Evolutionary conservation across 352 stramenopile species (phyloP), one percentile per base, ranked within the genome.

Genomic region (Globisporangium echinulatum): DNA sequence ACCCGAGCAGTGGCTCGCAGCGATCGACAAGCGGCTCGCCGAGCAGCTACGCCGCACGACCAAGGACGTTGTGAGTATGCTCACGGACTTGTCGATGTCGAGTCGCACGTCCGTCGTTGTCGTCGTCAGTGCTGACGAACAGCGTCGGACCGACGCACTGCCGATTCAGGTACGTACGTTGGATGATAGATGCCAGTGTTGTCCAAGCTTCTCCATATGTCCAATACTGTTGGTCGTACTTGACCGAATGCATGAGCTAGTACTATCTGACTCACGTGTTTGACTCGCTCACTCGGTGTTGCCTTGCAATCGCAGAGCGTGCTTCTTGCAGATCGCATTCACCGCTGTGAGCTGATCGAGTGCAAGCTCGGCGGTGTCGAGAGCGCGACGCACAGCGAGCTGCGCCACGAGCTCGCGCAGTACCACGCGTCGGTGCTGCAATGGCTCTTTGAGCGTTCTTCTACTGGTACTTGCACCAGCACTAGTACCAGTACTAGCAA

Each of bases 1-100:
- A 25, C 69, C 78, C 3, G 82, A 92, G 44, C 75, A 88, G 14
- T 92, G 82, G 82, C 67, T 92, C 1, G 63, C 65, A 40, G 63
- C 77, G 4, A 50, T 90, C 15, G 76, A 92, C 11, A 86, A 79
- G 19, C 70, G 82, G 2, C 63, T 92, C 1, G 59, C 64, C 1
- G 80, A 90, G 52, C 75, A 82, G 58, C 58, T 92, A 7, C 72
- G 78, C 0, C 78, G 82, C 44, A 61, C 53, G 8, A 85, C 78
- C 0, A 88, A 80, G 17, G 75, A 87, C 57, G 40, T 63, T 2
- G 58, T 82, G 25, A 33, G 25, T 33, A 33, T 33, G 25, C 25
- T 33, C 2, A 33, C 25, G 25, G 25, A 33, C 25, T 33, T 33
- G 25, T 33, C 25, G 25, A 33, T 33, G 25, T 33, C 33, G n/a